Base-by-base conservation (phyloP, 305 asterid species). In the Solanum hybrid region DNA sequence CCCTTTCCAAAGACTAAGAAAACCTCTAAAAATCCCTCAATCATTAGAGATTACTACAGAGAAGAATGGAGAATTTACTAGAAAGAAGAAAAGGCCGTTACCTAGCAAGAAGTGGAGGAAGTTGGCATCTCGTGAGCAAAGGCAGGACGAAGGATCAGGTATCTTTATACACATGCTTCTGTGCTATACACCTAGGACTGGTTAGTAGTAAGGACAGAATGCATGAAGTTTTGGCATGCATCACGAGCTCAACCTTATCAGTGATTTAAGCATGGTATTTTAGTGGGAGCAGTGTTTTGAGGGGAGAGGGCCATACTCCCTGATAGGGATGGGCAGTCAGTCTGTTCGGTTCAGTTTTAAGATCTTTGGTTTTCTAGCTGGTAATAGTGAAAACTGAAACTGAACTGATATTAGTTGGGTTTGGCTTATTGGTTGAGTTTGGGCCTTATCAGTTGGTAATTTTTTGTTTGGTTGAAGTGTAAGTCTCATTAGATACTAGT, bases 101-200 rank as follows among this genome's bases (percentile, higher is more conserved):
- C 99, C 99, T 88, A 93, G 93, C 92, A 96, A 93, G 93, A 95
- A 91, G 90, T 96, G 99, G 99, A 96, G 93, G 91, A 96, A 86
- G 92, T 46, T 90, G 92, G 93, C 94, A 84, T 92, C 95, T 71
- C 93, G 90, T 46, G 97, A 95, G 92, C 96, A 94, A 29, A 87
- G 87, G 11, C 87, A 90, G 89, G 83, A 84, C 69, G 94, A 93
- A 88, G 96, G 90, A 91, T 90, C 88, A 69, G 97, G 98, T 97
- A 93, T 89, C 93, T 92, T 73, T 16, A 39, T 81, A 89, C 90
- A 91, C 90, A 89, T 29, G 69, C 37, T 40, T 90, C 29, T 74
- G 46, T 85, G 12, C 46, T 31, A 51, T 31, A 37, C 29, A 16
- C 74, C 29, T 51, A 51, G 8, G 31, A 84, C 67, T 51, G 40